phyloP scores from a whole-genome alignment of 2,329 filamentous ascomycete genomes.

The Colletotrichum sublineola region DNA sequence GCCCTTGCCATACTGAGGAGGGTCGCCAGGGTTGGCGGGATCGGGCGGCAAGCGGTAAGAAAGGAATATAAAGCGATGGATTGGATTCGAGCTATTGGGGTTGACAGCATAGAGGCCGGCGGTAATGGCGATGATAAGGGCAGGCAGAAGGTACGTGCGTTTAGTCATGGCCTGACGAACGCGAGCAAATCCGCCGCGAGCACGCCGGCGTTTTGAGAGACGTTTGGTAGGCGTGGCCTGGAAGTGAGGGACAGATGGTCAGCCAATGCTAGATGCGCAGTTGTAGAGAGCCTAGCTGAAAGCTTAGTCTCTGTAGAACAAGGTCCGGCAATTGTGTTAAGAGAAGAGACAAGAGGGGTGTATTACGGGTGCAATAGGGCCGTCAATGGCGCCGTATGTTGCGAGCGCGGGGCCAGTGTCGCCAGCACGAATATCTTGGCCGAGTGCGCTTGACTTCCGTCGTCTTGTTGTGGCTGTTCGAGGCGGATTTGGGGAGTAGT shows the following conservation, averaged over 20 bases:
- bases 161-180: constrained; percentile 69
- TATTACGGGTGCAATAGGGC: constrained; percentile 28
- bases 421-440: constrained; percentile 65
- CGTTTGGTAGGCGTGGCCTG: constrained; percentile 52
- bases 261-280: not conserved
- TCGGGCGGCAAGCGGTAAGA: constrained; percentile 80
- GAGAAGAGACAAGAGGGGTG: not conserved
- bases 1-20: constrained; percentile 89
- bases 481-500: constrained; percentile 48
- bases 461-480: constrained; percentile 61
- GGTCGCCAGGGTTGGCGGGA: constrained; percentile 56
- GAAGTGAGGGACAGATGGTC: constrained; percentile 2
- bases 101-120: constrained; percentile 79
- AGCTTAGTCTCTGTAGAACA: not conserved
- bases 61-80: constrained; percentile 88
- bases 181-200: constrained; percentile 61
- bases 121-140: constrained; percentile 75
- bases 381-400: constrained; percentile 52
- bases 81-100: constrained; percentile 81
- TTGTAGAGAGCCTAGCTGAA: not conserved
- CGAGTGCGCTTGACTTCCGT: constrained; percentile 69
- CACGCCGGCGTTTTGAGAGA: constrained; percentile 67
- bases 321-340: not conserved
- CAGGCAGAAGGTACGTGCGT: constrained; percentile 75
- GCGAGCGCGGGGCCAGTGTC: constrained; percentile 69